These are phyloP conservation scores for Aspergillus neoniger DNA, from an alignment of 2,329 filamentous ascomycete genomes.

Conservation along the genomic window DNA sequence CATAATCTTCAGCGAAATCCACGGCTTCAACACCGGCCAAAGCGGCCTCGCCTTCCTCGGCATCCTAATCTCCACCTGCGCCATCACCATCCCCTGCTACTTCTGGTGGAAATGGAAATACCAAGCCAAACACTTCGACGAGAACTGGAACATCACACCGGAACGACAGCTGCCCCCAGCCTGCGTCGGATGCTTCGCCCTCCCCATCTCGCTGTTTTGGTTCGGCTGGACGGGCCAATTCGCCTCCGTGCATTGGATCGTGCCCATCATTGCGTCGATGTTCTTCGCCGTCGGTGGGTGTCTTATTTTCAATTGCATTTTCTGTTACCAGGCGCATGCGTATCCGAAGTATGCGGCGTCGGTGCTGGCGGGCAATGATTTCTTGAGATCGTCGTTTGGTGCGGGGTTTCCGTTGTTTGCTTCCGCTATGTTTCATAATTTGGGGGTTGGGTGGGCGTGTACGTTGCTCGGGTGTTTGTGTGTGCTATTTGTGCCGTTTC, in stretches of 20 bases:
- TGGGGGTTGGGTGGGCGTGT: conserved; percentile 35
- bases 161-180: conserved; percentile 62
- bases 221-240: conserved; percentile 67
- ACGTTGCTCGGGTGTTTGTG: conserved; percentile 32
- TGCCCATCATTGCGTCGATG: conserved; percentile 63
- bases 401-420: conserved; percentile 34
- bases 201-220: conserved; percentile 68
- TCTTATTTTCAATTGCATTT: conserved; percentile 70
- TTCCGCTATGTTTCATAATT: conserved; percentile 35
- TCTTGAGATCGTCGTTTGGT: conserved; percentile 62
- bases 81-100: conserved; percentile 42
- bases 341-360: conserved; percentile 71
- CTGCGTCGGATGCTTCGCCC: conserved; percentile 58
- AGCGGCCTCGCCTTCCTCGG: conserved; percentile 26
- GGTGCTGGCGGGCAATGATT: conserved; percentile 72
- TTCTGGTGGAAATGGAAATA: conserved; percentile 34
- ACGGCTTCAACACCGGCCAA: conserved; percentile 39
- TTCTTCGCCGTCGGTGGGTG: conserved; percentile 71
- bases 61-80: conserved; percentile 32
- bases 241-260: conserved; percentile 63
- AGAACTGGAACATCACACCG: conserved; percentile 24
- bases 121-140: conserved; percentile 18
- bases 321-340: conserved; percentile 72
- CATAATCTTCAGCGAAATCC: conserved; percentile 25
- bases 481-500: conserved; percentile 40